phyloP scores from a whole-genome alignment of 495 filamentous ascomycete genomes.

The Sordaria brevicollis region DNA sequence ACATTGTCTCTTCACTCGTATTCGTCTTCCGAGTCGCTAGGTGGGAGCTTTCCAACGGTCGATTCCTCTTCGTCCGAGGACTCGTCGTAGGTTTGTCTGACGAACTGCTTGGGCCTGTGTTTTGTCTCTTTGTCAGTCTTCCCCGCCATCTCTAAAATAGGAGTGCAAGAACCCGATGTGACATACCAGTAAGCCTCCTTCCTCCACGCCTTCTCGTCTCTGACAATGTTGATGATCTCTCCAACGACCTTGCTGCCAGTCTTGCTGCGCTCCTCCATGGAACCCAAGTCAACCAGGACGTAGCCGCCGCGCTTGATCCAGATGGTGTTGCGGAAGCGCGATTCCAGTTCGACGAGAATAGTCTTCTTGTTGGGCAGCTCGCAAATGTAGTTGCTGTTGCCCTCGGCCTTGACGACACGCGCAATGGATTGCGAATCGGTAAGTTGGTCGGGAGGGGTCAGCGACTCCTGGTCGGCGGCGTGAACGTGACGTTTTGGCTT shows the following conservation, averaged over 20 bases:
- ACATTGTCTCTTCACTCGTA: constrained; percentile 20
- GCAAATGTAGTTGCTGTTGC: constrained; percentile 78
- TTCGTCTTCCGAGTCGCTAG: constrained; percentile 55
- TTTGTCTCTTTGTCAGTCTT: constrained; percentile 8
- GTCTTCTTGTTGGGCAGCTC: constrained; percentile 45
- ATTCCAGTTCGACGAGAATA: constrained; percentile 64
- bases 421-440: constrained; percentile 56
- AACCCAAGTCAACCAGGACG: constrained; percentile 66
- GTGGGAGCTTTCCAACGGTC: constrained; percentile 71
- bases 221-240: constrained; percentile 86
- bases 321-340: constrained; percentile 77
- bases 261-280: constrained; percentile 50
- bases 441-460: constrained; percentile 61
- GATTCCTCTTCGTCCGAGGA: constrained; percentile 63
- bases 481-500: constrained; percentile 64
- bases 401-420: constrained; percentile 67
- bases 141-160: neutral
- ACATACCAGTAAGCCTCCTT: constrained; percentile 81
- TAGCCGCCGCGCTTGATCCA: constrained; percentile 84
- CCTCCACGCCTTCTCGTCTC: constrained; percentile 85
- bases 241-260: constrained; percentile 71
- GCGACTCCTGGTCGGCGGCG: constrained; percentile 63
- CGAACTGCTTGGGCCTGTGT: constrained; percentile 73
- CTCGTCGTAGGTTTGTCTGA: constrained; percentile 47
- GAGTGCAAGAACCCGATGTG: neutral